Evolutionary conservation across 352 stramenopile species (phyloP), one percentile per base, ranked within the genome.

Genomic region (Achlya hypogyna): DNA sequence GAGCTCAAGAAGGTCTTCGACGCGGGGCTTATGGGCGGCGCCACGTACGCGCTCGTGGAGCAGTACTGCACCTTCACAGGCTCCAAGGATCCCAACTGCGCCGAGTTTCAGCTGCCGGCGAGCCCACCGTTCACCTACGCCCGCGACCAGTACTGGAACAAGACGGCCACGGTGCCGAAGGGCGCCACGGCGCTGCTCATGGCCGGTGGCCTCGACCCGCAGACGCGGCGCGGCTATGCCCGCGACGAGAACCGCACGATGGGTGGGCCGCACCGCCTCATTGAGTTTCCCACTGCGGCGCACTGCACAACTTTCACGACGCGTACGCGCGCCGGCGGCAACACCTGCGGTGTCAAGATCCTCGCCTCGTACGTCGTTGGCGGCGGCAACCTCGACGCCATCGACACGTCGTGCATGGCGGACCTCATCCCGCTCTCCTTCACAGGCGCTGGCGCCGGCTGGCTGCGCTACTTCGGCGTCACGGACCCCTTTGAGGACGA

Each of bases 281-380:
- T 89, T 31, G 74, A 85, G 52, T 89, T 91, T 70, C 72, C 87
- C 54, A 75, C 86, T 51, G 81, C 81, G 29, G 75, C 74, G 14
- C 82, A 91, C 60, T 91, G 82, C 72, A 92, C 84, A 40, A 89
- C 80, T 1, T 90, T 92, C 68, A 88, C 84, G 51, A 91, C 84
- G 35, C 80, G 78, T 20, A 28, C 71, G 18, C 47, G 77, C 12
- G 69, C 72, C 1, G 75, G 77, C 47, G 73, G 77, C 4, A 76
- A 68, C 8, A 77, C 74, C 0, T 92, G 81, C 34, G 73, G 71
- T 5, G 72, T 80, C 28, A 69, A 52, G 31, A 75, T 92, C 9
- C 62, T 92, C 40, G 77, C 74, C n/a, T 89, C 81, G 16, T 90
- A 83, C 40, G 65, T 89, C 9, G 65, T 70, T 18, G 74, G 53